Evolutionary conservation across 306 rosid genomes (phyloP).

Genomic region (Gleditsia sinensis): DNA sequence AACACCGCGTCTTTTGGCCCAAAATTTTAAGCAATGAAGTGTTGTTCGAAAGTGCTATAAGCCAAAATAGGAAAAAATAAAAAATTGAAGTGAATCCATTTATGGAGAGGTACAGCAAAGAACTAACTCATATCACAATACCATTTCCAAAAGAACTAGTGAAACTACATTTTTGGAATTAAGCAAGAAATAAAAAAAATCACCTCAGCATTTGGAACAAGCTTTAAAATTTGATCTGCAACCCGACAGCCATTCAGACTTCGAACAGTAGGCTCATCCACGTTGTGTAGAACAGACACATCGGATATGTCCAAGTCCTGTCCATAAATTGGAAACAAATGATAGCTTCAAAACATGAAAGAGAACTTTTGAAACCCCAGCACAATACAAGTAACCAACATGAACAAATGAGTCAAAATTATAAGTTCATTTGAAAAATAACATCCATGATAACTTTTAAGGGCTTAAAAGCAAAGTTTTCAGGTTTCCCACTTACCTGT

Average conservation of each 20-base stretch:
- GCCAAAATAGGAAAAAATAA: background rate
- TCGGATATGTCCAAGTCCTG: conserved; percentile 89
- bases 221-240: conserved; percentile 97
- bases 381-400: background rate
- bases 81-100: background rate
- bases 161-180: background rate
- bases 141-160: background rate
- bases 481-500: too few relatives aligned
- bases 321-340: conserved; percentile 29
- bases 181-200: background rate
- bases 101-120: background rate
- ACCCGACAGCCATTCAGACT: conserved; percentile 97
- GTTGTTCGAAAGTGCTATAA: conserved; percentile 76
- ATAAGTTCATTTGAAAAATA: background rate
- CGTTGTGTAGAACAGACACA: conserved; percentile 61
- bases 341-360: conserved; percentile 18
- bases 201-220: conserved; percentile 92
- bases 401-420: background rate
- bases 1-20: conserved; percentile 95
- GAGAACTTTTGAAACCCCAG: background rate
- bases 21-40: conserved; percentile 80
- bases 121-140: background rate
- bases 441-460: background rate
- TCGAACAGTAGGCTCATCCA: conserved; percentile 93
- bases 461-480: too few relatives aligned